Evolutionary conservation across 2,329 filamentous ascomycete genomes (phyloP).

Genomic region (Xylaria sp.): DNA sequence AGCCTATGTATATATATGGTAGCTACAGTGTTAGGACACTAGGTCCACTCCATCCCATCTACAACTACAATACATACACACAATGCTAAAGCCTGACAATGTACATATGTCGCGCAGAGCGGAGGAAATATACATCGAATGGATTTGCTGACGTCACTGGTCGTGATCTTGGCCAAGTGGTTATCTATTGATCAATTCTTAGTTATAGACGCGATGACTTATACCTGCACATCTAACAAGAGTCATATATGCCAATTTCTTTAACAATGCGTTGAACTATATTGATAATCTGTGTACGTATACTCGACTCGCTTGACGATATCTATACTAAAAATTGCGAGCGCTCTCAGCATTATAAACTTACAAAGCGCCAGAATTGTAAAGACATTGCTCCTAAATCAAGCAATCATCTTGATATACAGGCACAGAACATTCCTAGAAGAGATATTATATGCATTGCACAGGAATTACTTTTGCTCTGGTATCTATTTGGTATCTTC

Average conservation of each 20-base stretch:
- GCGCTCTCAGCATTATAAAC: background rate
- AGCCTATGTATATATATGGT: too few relatives aligned
- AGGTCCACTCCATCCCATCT: too few relatives aligned
- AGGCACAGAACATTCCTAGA: background rate
- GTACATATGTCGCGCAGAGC: background rate
- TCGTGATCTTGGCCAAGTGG: background rate
- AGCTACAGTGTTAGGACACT: too few relatives aligned
- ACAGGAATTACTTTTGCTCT: slow-evolving; percentile 17
- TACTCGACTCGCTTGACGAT: background rate
- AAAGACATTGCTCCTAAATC: background rate
- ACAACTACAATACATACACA: too few relatives aligned
- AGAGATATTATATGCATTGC: background rate
- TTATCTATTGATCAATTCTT: background rate
- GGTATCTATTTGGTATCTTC: slow-evolving; percentile 33
- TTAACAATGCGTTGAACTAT: background rate
- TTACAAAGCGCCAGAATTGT: background rate
- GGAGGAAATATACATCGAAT: background rate
- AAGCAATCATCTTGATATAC: background rate
- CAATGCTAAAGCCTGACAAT: background rate
- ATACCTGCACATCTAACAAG: background rate
- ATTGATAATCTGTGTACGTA: background rate
- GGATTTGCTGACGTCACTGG: slow-evolving; percentile 22
- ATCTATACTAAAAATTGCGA: background rate
- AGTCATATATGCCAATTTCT: background rate
- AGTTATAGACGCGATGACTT: too few relatives aligned